Evolutionary conservation across 345 rosid genomes (phyloP).

Genomic region (Acer negundo): DNA sequence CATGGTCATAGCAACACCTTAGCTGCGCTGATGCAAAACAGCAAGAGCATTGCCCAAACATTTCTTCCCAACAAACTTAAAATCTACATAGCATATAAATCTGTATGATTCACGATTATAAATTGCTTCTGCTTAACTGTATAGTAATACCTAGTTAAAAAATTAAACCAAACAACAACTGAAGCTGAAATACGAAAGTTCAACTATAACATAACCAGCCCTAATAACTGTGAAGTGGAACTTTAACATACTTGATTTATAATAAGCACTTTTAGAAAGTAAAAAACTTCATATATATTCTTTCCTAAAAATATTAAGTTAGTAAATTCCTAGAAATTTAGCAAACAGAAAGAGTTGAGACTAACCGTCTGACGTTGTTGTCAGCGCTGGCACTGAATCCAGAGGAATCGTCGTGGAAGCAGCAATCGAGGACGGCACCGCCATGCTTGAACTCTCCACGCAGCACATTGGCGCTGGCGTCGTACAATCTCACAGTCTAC

Average conservation of each 20-base stretch:
- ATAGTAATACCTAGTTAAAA: neutral
- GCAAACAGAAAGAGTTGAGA: neutral
- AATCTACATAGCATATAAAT: neutral
- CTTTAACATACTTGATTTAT: neutral
- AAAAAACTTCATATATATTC: too few relatives aligned
- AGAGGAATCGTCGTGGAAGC: slow-evolving; percentile 96
- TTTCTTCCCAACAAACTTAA: too few relatives aligned
- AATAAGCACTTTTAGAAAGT: neutral
- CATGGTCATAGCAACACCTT: too few relatives aligned
- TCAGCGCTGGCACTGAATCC: slow-evolving; percentile 90
- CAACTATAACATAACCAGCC: neutral
- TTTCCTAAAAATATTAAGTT: neutral
- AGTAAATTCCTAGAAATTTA: neutral
- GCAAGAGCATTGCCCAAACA: too few relatives aligned
- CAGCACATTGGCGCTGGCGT: slow-evolving; percentile 69
- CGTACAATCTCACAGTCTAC: slow-evolving; percentile 79
- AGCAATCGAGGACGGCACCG: slow-evolving; percentile 92
- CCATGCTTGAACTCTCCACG: slow-evolving; percentile 94
- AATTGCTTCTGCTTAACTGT: neutral
- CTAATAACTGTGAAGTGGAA: neutral
- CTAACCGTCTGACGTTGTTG: slow-evolving; percentile 70
- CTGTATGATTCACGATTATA: neutral
- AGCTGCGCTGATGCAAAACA: too few relatives aligned
- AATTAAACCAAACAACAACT: neutral
- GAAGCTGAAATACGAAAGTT: neutral